Base-by-base conservation (phyloP, 2,329 filamentous ascomycete genomes). In the Davidsoniella neocaledoniae region DNA sequence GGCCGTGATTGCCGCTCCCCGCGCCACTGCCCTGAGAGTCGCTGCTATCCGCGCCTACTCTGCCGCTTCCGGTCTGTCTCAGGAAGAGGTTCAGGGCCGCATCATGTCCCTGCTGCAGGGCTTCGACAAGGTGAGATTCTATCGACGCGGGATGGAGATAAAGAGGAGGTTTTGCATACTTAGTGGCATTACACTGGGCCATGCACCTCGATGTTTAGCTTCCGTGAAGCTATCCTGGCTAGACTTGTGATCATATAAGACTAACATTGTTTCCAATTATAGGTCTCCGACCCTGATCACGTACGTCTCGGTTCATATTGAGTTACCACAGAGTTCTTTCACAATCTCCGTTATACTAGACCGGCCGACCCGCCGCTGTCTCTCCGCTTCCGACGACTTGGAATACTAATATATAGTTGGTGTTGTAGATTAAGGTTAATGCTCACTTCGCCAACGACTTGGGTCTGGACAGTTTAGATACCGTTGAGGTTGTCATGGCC, bases 401-500 rank as follows among this genome's bases (percentile, higher is more conserved):
- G 16, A 37, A 17, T 23, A 37, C 26, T 10, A 14, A 12, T 6
- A 23, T 36, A 40, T 23, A 33, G 29, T 50, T 25, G 47, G 53
- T 8, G 10, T 19, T 42, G 49, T 55, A 96, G 90, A 86, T 98
- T 65, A 86, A 80, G 62, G 70, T 77, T 56, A 74, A 72, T 49
- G 82, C 90, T 53, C 88, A 96, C 77, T 98, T 98, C 71, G 77
- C 86, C 64, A 96, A 95, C 67, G 90, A 98, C 70, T 83, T 98
- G 56, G 91, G 88, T 57, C 74, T 98, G 61, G 91, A 98, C 73
- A 93, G 84, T 70, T 77, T 98, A 67, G 91, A 98, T 68, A 95
- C 91, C 56, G 91, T 98, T 56, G 91, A 98, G 76, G 91, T 98
- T 58, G 91, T 98, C 61, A 98, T 98, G 91, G 91, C 91, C 58